These are phyloP conservation scores for Incumbomyces lentus DNA, from an alignment of 2,329 filamentous ascomycete genomes.

Conservation along the genomic window DNA sequence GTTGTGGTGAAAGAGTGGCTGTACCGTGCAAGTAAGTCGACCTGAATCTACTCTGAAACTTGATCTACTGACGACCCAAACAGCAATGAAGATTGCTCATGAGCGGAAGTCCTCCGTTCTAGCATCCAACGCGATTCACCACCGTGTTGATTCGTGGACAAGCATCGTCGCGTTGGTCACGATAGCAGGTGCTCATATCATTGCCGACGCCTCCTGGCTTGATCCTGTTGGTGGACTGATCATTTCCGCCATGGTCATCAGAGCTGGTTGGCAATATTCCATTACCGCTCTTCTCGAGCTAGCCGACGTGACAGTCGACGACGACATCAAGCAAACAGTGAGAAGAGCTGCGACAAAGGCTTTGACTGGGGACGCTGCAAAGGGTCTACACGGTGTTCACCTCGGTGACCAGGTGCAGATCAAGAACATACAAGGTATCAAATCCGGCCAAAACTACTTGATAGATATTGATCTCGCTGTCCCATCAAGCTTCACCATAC, in stretches of 20 bases:
- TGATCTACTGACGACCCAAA: conserved; percentile 1
- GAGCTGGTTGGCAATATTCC: conserved; percentile 80
- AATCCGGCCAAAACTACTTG: conserved; percentile 92
- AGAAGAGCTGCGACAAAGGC: conserved; percentile 53
- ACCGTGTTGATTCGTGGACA: conserved; percentile 90
- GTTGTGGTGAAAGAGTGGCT: conserved; percentile 94
- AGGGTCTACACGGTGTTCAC: conserved; percentile 28
- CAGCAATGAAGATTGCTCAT: conserved; percentile 88
- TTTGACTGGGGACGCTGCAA: conserved; percentile 34
- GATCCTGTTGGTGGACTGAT: conserved; percentile 87
- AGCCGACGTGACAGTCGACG: conserved; percentile 80
- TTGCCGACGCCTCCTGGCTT: conserved; percentile 79
- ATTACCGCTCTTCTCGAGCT: conserved; percentile 72
- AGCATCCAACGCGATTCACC: conserved; percentile 90
- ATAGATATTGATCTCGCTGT: conserved; percentile 82
- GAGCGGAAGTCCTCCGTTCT: conserved; percentile 93
- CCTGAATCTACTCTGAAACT: not conserved
- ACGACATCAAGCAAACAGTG: conserved; percentile 67
- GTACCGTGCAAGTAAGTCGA: conserved; percentile 80
- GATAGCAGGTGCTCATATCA: conserved; percentile 78
- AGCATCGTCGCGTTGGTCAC: conserved; percentile 85
- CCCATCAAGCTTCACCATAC: conserved; percentile 64
- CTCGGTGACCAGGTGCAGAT: conserved; percentile 55
- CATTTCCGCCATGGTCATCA: conserved; percentile 88
- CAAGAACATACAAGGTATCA: conserved; percentile 74